phyloP scores from a whole-genome alignment of 148 eudicot species.

The Bassia scoparia region DNA sequence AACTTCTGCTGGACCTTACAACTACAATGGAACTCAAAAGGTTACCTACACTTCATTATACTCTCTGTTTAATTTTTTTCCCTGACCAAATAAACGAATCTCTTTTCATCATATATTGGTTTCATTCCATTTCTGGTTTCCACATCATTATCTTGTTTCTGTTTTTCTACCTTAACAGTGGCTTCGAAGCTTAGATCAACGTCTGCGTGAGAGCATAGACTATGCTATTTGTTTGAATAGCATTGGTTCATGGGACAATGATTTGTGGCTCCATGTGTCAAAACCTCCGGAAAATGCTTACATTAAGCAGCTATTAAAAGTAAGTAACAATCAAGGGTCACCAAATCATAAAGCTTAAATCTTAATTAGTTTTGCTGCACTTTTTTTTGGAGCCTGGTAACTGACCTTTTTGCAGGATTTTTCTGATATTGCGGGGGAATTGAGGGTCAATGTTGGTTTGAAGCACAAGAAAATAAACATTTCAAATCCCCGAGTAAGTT shows the following conservation, averaged over 20 bases:
- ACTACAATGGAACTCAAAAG: conserved; percentile 95
- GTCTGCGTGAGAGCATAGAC: conserved; percentile 87
- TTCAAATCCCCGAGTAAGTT: conserved; percentile 89
- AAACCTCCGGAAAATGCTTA: conserved; percentile 97
- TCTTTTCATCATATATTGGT: too few species aligned
- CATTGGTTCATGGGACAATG: conserved; percentile 68
- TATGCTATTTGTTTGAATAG: conserved; percentile 93
- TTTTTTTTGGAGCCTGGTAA: conserved; percentile 15
- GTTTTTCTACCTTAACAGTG: conserved; percentile 47
- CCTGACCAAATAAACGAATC: too few species aligned
- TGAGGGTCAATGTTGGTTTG: conserved; percentile 75
- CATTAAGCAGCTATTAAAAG: conserved; percentile 85
- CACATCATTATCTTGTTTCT: conserved; percentile 2
- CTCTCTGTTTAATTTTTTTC: too few species aligned
- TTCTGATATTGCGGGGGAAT: conserved; percentile 64
- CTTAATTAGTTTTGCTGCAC: conserved; percentile 14
- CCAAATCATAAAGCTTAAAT: neutral
- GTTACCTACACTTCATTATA: too few species aligned
- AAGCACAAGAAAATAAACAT: conserved; percentile 98
- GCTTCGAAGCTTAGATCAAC: conserved; percentile 96
- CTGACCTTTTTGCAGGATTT: conserved; percentile 60
- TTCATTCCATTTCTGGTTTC: neutral
- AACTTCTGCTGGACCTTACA: conserved; percentile 98
- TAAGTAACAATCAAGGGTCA: conserved; percentile 22
- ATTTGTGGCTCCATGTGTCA: conserved; percentile 89